phyloP scores from a whole-genome alignment of 2,329 filamentous ascomycete genomes.

The Fusarium sp. region DNA sequence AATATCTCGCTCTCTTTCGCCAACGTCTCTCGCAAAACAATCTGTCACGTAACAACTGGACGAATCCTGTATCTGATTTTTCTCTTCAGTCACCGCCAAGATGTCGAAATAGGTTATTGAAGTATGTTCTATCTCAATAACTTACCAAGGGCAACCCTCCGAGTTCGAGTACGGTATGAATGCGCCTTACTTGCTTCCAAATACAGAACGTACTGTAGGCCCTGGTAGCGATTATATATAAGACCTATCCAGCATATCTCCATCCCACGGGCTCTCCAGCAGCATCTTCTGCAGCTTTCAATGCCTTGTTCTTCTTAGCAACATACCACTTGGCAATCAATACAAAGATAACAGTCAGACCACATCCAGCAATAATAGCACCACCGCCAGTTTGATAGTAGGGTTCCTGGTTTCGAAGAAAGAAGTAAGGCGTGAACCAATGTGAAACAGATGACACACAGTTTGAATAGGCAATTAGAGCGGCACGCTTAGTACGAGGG shows the following conservation, averaged over 20 bases:
- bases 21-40: no score
- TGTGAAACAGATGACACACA: slow-evolving; percentile 56
- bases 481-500: slow-evolving; percentile 57
- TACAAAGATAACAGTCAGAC: slow-evolving; percentile 38
- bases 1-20: no score
- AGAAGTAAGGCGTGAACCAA: slow-evolving; percentile 60
- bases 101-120: no score
- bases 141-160: no score
- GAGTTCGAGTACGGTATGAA: fast-evolving
- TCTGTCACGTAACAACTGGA: no score
- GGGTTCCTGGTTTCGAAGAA: slow-evolving; percentile 49
- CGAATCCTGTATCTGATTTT: no score
- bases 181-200: no score
- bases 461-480: slow-evolving; percentile 59
- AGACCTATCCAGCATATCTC: slow-evolving; percentile 24
- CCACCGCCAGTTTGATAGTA: slow-evolving; percentile 51
- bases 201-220: fast-evolving
- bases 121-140: no score
- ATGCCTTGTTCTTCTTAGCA: slow-evolving; percentile 45
- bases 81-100: no score
- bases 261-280: slow-evolving; percentile 31
- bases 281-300: slow-evolving; percentile 39
- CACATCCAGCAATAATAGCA: slow-evolving; percentile 47
- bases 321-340: slow-evolving; percentile 43
- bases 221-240: no score